phyloP scores from a whole-genome alignment of 1,139 yeast genomes.

The Pichia sp. region DNA sequence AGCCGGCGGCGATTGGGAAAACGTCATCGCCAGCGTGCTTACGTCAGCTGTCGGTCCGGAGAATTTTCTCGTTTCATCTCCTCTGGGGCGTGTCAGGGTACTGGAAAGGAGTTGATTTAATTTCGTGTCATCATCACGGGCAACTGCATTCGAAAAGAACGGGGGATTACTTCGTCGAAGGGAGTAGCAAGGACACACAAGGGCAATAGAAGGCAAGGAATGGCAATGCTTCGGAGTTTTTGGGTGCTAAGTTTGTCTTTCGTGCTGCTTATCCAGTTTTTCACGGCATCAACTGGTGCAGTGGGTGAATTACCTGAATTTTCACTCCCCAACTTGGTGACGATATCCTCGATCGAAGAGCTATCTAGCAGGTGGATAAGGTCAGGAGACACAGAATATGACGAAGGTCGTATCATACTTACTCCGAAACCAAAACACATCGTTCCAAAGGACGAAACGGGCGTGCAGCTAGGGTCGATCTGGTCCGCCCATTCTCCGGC shows the following conservation, averaged over 20 bases:
- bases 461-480: constrained; percentile 40
- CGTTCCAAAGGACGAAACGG: constrained; percentile 20
- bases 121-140: neutral
- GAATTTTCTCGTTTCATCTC: neutral
- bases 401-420: constrained; percentile 42
- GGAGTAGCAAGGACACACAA: no score
- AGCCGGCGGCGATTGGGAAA: no score
- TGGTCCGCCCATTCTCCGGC: constrained; percentile 39
- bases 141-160: no score
- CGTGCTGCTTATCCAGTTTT: neutral
- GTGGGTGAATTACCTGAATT: constrained; percentile 25
- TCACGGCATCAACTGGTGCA: neutral
- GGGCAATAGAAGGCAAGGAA: neutral
- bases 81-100: neutral
- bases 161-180: no score
- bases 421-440: constrained; percentile 37
- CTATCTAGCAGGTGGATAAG: constrained; percentile 33
- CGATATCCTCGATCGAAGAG: constrained; percentile 24
- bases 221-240: neutral
- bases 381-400: constrained; percentile 33
- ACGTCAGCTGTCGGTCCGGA: no score
- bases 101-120: neutral
- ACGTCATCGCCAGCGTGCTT: no score
- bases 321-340: constrained; percentile 38
- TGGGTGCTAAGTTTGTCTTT: neutral